Evolutionary conservation across 345 rosid genomes (phyloP).

Genomic region (Viola odorata): DNA sequence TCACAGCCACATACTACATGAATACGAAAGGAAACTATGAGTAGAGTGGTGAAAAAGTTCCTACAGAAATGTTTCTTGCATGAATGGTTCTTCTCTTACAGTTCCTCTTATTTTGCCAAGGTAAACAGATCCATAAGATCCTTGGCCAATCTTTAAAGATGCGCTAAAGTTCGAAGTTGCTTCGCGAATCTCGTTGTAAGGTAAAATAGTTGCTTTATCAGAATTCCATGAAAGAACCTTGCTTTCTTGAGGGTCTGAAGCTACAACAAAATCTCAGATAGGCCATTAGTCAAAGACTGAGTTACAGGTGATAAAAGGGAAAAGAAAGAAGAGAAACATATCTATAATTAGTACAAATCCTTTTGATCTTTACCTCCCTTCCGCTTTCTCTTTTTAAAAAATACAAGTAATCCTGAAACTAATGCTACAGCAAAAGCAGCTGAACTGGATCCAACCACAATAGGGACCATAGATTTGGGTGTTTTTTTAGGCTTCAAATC

Average conservation of each 20-base stretch:
- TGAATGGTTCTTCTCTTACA: constrained; percentile 9
- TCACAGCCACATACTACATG: constrained; percentile 36
- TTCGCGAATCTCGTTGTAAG: constrained; percentile 24
- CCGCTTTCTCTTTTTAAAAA: constrained; percentile 15
- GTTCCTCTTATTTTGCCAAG: constrained; percentile 20
- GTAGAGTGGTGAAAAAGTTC: neutral
- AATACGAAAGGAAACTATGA: neutral
- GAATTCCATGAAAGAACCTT: constrained; percentile 15
- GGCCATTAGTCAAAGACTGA: constrained; percentile 5
- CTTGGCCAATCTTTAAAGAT: constrained; percentile 31
- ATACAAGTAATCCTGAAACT: constrained; percentile 8
- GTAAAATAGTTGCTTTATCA: constrained; percentile 20
- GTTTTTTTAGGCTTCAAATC: constrained; percentile 9
- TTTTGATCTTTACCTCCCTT: constrained; percentile 6
- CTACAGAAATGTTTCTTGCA: neutral
- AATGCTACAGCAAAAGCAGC: constrained; percentile 15
- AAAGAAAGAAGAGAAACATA: neutral
- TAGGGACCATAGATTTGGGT: constrained; percentile 11
- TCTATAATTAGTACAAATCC: neutral
- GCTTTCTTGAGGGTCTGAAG: constrained; percentile 19
- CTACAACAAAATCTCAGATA: constrained; percentile 2
- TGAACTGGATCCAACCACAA: constrained; percentile 16
- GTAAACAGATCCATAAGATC: constrained; percentile 35
- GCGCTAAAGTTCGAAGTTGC: constrained; percentile 28
- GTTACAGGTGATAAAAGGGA: neutral